Conservation (phyloP, 495 filamentous ascomycete species). For the Penicillium atrosanguineum region DNA sequence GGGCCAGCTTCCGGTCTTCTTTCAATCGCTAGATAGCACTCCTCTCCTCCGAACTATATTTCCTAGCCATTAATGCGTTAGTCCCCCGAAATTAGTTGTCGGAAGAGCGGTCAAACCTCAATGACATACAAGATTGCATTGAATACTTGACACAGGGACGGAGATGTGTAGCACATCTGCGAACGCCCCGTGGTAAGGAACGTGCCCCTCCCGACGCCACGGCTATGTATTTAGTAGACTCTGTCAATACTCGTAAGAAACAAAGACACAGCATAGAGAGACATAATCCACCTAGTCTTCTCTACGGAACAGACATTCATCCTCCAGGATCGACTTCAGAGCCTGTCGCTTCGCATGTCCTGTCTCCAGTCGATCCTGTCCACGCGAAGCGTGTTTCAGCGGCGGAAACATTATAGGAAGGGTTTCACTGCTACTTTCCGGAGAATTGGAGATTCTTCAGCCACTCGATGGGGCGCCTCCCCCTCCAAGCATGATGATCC, state of each 20-base stretch:
- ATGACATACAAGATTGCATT: background rate
- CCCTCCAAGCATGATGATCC: conserved; percentile 9
- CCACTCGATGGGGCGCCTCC: background rate
- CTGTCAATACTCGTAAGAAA: background rate
- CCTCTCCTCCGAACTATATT: background rate
- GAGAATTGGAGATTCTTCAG: background rate
- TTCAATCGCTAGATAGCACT: background rate
- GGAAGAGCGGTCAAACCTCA: background rate
- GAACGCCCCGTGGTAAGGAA: background rate
- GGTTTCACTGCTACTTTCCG: conserved; percentile 14
- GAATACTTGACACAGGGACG: background rate
- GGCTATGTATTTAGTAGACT: background rate
- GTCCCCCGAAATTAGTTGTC: background rate
- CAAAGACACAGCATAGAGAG: background rate
- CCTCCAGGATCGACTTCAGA: background rate
- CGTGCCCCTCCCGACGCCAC: background rate
- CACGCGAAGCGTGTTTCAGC: conserved; percentile 9
- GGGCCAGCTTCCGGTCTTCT: background rate
- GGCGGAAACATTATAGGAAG: conserved; percentile 15
- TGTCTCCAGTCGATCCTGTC: background rate
- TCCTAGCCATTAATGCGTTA: background rate
- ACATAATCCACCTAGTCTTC: background rate
- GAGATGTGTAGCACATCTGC: background rate
- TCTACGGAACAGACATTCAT: background rate
- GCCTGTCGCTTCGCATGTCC: background rate